Percentiles rank a stretch among this genome's conserved stretches.
These are phyloP conservation scores for Apophysomyces trapeziformis DNA, from an alignment of 371 early-diverging fungal genomes.

Conservation along the genomic window DNA sequence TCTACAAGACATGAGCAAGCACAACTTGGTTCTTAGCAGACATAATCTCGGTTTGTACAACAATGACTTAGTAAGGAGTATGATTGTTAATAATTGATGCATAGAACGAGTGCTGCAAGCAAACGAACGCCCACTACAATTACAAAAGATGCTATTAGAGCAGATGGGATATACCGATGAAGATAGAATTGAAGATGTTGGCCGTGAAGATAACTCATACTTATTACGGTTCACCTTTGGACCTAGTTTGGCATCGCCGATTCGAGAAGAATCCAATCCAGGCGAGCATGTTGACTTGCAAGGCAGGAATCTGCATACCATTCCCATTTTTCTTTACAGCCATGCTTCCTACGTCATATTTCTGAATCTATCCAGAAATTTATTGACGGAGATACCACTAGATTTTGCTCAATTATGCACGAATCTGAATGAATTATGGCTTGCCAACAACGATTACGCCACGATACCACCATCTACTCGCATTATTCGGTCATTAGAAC, in stretches of 20 bases:
- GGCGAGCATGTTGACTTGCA: slow-evolving; percentile 69
- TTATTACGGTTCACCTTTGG: slow-evolving; percentile 79
- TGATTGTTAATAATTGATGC: not conserved
- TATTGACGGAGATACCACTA: slow-evolving; percentile 70
- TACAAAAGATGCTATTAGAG: slow-evolving; percentile 70
- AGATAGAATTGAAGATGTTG: slow-evolving; percentile 77
- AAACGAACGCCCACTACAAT: slow-evolving; percentile 73
- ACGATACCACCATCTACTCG: slow-evolving; percentile 68
- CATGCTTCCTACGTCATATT: slow-evolving; percentile 68
- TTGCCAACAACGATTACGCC: slow-evolving; percentile 71
- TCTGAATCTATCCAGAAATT: slow-evolving; percentile 77
- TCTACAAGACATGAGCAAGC: slow-evolving; percentile 72
- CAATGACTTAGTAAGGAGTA: not conserved
- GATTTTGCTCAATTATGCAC: slow-evolving; percentile 81
- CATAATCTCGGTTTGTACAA: slow-evolving; percentile 57
- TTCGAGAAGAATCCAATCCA: slow-evolving; percentile 44
- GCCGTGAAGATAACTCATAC: slow-evolving; percentile 84
- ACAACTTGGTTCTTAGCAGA: slow-evolving; percentile 67
- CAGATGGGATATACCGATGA: slow-evolving; percentile 81
- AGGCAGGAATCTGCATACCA: slow-evolving; percentile 69
- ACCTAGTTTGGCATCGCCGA: slow-evolving; percentile 62
- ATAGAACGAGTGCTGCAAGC: slow-evolving; percentile 68
- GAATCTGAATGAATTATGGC: slow-evolving; percentile 64
- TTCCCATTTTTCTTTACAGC: slow-evolving; percentile 78
- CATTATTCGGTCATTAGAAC: slow-evolving; percentile 60